A percentile compares a stretch with the other conserved stretches of the same genome.
These are phyloP conservation scores for Neofusicoccum laricinum DNA, from an alignment of 2,329 filamentous ascomycete genomes.

Conservation along the genomic window DNA sequence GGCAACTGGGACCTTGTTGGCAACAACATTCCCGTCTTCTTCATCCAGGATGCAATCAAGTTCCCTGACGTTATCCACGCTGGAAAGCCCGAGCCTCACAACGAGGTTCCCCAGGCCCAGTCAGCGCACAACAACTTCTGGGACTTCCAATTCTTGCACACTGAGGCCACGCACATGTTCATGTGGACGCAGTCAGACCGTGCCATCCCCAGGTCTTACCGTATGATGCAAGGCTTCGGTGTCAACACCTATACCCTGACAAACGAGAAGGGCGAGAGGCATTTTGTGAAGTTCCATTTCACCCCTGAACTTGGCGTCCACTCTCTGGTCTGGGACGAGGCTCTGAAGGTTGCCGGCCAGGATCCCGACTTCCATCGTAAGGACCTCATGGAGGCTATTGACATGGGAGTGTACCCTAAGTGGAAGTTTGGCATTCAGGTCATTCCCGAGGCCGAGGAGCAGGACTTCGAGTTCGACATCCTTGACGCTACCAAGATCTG, in stretches of 20 bases:
- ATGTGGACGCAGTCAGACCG: slow-evolving; percentile 78
- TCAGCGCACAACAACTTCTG: slow-evolving; percentile 73
- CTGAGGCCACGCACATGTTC: slow-evolving; percentile 74
- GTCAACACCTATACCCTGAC: slow-evolving; percentile 74
- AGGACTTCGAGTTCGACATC: slow-evolving; percentile 82
- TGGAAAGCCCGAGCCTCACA: slow-evolving; percentile 68
- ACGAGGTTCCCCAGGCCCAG: slow-evolving; percentile 69
- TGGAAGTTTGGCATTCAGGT: slow-evolving; percentile 84
- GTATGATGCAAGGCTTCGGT: slow-evolving; percentile 85
- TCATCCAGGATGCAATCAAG: slow-evolving; percentile 73
- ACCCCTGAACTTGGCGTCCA: slow-evolving; percentile 73
- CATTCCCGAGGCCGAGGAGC: slow-evolving; percentile 66
- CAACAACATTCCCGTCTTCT: slow-evolving; percentile 74
- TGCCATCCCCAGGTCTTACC: slow-evolving; percentile 68
- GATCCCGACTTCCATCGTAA: slow-evolving; percentile 82
- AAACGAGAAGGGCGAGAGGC: slow-evolving; percentile 65
- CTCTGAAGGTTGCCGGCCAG: slow-evolving; percentile 60
- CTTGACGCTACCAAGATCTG: slow-evolving; percentile 83
- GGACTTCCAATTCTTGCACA: slow-evolving; percentile 68
- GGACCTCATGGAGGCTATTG: slow-evolving; percentile 72
- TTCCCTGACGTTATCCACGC: slow-evolving; percentile 65
- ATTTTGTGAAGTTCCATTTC: slow-evolving; percentile 77
- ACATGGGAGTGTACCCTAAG: slow-evolving; percentile 66
- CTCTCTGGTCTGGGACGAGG: slow-evolving; percentile 76
- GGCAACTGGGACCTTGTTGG: slow-evolving; percentile 75